Conservation (phyloP, 139 green algal species). For the Gonium pectorale region DNA sequence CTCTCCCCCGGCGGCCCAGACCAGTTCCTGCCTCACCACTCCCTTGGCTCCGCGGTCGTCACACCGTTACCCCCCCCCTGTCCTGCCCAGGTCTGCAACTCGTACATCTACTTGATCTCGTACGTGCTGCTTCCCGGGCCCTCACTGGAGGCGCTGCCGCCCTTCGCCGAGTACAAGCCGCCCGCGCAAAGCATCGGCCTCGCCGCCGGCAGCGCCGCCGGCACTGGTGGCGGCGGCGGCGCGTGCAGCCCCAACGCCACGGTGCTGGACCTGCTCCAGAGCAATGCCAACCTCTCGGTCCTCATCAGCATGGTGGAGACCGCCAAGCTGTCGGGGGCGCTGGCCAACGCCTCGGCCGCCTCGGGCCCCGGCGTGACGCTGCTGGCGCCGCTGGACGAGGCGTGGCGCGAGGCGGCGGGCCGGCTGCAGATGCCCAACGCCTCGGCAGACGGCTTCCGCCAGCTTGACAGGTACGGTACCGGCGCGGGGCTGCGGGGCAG, state of each 20-base stretch:
- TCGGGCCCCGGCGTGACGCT: conserved; percentile 3
- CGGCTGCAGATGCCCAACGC: conserved; percentile 6
- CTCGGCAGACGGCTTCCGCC: too few relatives aligned
- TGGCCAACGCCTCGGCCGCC: neutral
- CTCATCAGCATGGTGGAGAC: neutral
- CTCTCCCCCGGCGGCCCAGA: too few relatives aligned
- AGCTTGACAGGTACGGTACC: too few relatives aligned
- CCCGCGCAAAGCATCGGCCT: neutral
- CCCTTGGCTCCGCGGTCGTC: too few relatives aligned
- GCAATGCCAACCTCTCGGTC: neutral
- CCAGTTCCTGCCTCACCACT: too few relatives aligned
- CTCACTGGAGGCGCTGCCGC: conserved; percentile 19
- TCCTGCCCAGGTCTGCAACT: neutral
- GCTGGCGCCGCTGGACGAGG: conserved; percentile 16
- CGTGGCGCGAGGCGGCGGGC: neutral
- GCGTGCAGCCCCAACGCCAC: conserved; percentile 1
- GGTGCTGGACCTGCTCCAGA: neutral
- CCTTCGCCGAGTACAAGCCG: neutral
- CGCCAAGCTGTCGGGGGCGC: neutral
- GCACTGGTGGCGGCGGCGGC: neutral
- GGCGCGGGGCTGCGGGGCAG: too few relatives aligned
- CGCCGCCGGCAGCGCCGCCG: neutral
- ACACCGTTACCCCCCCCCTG: too few relatives aligned
- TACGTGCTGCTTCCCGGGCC: conserved; percentile 39
- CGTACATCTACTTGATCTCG: conserved; percentile 13